Evolutionary conservation across 495 filamentous ascomycete species (phyloP), one percentile per base, ranked within the genome.

Genomic region (Lophium mytilinum): DNA sequence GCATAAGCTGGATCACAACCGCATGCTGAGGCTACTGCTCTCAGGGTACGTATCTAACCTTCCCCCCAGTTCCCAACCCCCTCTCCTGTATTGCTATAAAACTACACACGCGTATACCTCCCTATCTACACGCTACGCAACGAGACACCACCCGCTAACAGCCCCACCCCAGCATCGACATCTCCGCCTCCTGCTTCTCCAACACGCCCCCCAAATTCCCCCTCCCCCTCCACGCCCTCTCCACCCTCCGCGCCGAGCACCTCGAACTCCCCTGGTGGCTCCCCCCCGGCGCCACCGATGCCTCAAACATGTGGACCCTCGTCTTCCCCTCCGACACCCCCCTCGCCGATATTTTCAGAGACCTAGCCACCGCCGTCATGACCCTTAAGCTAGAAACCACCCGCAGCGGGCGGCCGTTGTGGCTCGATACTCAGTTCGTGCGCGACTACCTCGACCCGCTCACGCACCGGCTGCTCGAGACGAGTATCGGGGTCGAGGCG

Each of bases 81-180:
- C n/a, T n/a, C n/a, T n/a, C n/a, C n/a, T n/a, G n/a, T n/a, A n/a
- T n/a, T n/a, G n/a, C n/a, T n/a, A n/a, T n/a, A n/a, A n/a, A n/a
- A n/a, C n/a, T n/a, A n/a, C n/a, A n/a, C n/a, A n/a, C n/a, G n/a
- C n/a, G n/a, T n/a, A n/a, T n/a, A n/a, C n/a, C n/a, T n/a, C n/a
- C n/a, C n/a, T n/a, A n/a, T n/a, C n/a, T n/a, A n/a, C n/a, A n/a
- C n/a, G n/a, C n/a, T n/a, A n/a, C n/a, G n/a, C n/a, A n/a, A n/a
- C n/a, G n/a, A n/a, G n/a, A n/a, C n/a, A n/a, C n/a, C n/a, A n/a
- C n/a, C n/a, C n/a, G n/a, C n/a, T n/a, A n/a, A n/a, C n/a, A n/a
- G n/a, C n/a, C n/a, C n/a, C n/a, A n/a, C n/a, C n/a, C n/a, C 36
- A 55, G 52, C 46, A 55, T 55, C 40, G 52, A 55, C 41, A 19